Conservation (phyloP, 805 yeast genomes). For the Candida jianshihensis region DNA sequence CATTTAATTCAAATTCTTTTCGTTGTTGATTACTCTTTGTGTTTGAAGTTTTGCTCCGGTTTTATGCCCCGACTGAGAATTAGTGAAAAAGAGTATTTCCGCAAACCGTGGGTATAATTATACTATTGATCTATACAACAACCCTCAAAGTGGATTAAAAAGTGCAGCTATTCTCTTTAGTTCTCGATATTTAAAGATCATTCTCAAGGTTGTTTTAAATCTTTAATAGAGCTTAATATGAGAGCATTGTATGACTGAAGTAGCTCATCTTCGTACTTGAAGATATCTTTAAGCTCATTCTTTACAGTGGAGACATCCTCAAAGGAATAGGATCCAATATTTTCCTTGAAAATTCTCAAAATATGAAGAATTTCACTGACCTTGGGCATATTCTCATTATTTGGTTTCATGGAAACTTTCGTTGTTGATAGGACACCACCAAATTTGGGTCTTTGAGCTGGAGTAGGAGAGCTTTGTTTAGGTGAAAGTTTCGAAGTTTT, state of each 20-base stretch:
- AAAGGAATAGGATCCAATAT: constrained; percentile 15
- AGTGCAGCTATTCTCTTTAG: too few relatives aligned
- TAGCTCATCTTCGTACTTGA: constrained; percentile 21
- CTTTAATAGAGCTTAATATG: constrained; percentile 10
- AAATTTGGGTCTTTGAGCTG: constrained; percentile 6
- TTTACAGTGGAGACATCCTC: constrained; percentile 18
- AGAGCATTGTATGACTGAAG: constrained; percentile 28
- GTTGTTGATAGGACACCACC: not conserved
- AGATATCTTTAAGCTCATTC: constrained; percentile 15
- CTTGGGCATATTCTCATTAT: constrained; percentile 11
- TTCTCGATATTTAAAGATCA: too few relatives aligned
- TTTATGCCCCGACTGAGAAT: too few relatives aligned
- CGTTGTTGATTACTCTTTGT: too few relatives aligned
- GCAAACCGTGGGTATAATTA: too few relatives aligned
- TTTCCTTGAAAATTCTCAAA: constrained; percentile 12
- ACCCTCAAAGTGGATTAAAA: too few relatives aligned
- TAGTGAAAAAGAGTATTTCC: too few relatives aligned
- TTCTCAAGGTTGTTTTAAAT: too few relatives aligned
- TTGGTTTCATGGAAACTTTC: not conserved
- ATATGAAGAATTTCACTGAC: constrained; percentile 11
- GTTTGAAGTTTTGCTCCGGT: not conserved
- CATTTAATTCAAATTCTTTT: not conserved
- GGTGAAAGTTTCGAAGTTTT: constrained; percentile 3
- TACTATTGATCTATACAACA: too few relatives aligned
- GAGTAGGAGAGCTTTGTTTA: constrained; percentile 3